Percentiles rank a stretch among this genome's conserved stretches.
These are phyloP conservation scores for Hygrocybe coccinea DNA, from an alignment of 768 basidiomycete species.

Conservation along the genomic window DNA sequence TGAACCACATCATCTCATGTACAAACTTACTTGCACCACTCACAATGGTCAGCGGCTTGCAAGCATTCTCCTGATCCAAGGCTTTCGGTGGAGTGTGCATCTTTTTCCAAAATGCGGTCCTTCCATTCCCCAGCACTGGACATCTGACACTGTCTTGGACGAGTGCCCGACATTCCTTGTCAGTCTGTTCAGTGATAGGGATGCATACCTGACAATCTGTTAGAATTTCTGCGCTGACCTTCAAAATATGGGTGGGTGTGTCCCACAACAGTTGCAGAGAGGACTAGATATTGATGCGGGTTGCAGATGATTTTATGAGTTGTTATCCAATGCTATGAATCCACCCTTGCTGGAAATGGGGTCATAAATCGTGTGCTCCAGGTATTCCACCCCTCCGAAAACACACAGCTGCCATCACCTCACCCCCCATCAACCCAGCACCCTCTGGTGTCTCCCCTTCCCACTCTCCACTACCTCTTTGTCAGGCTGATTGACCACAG, in stretches of 20 bases:
- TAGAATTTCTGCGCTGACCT: neutral
- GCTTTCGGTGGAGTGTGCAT: constrained; percentile 28
- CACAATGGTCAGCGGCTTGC: constrained; percentile 9
- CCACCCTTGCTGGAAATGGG: too few relatives aligned
- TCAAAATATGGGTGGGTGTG: neutral
- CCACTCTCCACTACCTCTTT: too few relatives aligned
- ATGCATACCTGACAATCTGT: constrained; percentile 5
- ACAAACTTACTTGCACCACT: constrained; percentile 13
- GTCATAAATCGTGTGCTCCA: too few relatives aligned
- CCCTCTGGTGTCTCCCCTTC: too few relatives aligned
- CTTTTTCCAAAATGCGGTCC: constrained; percentile 30
- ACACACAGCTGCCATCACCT: too few relatives aligned
- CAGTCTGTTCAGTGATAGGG: constrained; percentile 26
- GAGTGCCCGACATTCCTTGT: constrained; percentile 26
- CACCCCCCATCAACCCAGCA: too few relatives aligned
- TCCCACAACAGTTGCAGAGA: neutral
- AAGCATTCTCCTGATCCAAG: constrained; percentile 24
- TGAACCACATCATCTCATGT: constrained; percentile 16
- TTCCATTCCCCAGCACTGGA: constrained; percentile 27
- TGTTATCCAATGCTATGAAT: too few relatives aligned
- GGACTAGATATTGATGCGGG: neutral
- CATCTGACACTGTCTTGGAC: constrained; percentile 30
- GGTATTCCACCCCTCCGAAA: too few relatives aligned
- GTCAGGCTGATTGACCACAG: too few relatives aligned
- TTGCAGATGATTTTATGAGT: too few relatives aligned